These are phyloP conservation scores for Blastobotrys robertii DNA, from an alignment of 805 yeast genomes.

Conservation along the genomic window DNA sequence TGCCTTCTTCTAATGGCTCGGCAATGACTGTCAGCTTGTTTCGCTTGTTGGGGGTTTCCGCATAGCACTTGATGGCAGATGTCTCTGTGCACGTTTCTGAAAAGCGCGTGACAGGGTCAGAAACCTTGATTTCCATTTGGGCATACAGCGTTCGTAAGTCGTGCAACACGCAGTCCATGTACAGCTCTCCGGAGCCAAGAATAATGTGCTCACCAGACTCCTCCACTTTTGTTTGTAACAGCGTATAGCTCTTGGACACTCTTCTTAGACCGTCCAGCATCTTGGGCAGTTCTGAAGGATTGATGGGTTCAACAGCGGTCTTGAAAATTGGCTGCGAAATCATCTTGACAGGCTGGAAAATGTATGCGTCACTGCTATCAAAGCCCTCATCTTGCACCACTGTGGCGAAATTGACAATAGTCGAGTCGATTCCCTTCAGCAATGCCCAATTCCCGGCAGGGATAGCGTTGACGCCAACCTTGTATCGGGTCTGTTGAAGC, in stretches of 20 bases:
- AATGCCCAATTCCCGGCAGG: conserved; percentile 62
- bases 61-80: conserved; percentile 59
- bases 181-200: conserved; percentile 78
- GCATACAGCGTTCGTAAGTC: conserved; percentile 61
- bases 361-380: conserved; percentile 21
- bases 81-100: conserved; percentile 63
- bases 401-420: conserved; percentile 53
- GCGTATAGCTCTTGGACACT: conserved; percentile 53
- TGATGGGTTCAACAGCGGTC: conserved; percentile 71
- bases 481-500: conserved; percentile 65
- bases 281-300: conserved; percentile 69
- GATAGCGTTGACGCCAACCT: conserved; percentile 42
- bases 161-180: conserved; percentile 71
- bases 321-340: conserved; percentile 56
- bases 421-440: conserved; percentile 50
- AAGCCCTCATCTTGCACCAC: conserved; percentile 29
- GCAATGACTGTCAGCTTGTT: conserved; percentile 61
- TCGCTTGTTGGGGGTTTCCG: conserved; percentile 44
- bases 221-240: conserved; percentile 61
- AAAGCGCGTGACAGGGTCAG: conserved; percentile 75
- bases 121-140: conserved; percentile 62
- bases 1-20: conserved; percentile 53
- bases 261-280: conserved; percentile 60
- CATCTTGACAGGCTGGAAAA: conserved; percentile 36
- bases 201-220: conserved; percentile 83